Evolutionary conservation across 306 rosid species (phyloP).

Genomic region (Amphicarpaea edgeworthii): DNA sequence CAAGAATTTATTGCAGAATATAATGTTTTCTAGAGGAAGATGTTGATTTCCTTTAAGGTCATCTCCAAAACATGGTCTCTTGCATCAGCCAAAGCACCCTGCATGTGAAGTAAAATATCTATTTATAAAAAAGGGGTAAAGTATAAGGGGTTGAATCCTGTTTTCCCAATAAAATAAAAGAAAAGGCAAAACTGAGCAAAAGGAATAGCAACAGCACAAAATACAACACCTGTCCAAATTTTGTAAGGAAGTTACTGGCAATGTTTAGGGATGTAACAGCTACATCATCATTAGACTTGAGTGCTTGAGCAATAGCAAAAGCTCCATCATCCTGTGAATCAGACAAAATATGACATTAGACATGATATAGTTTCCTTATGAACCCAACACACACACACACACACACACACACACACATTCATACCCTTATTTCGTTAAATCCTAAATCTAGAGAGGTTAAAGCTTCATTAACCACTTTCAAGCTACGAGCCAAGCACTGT

Average conservation of each 20-base stretch:
- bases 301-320: constrained; percentile 98
- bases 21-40: constrained; percentile 62
- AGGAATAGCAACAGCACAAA: constrained; percentile 20
- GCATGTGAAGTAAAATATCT: constrained; percentile 51
- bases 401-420: not conserved
- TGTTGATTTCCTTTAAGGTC: constrained; percentile 89
- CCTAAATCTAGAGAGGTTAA: constrained; percentile 89
- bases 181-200: not conserved
- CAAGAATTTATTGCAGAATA: constrained; percentile 33
- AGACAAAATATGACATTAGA: constrained; percentile 28
- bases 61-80: constrained; percentile 96
- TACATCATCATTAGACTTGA: constrained; percentile 89
- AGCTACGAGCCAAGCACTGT: constrained; percentile 89
- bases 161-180: constrained; percentile 22
- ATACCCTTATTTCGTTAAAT: constrained; percentile 97
- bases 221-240: constrained; percentile 85
- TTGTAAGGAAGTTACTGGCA: constrained; percentile 87
- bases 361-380: constrained; percentile 24
- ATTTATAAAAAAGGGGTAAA: too few relatives aligned
- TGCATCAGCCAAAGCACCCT: constrained; percentile 97
- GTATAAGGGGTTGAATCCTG: too few relatives aligned
- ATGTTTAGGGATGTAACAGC: constrained; percentile 80
- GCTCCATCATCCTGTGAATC: constrained; percentile 91
- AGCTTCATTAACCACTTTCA: constrained; percentile 98
- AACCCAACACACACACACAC: constrained; percentile 4